These are phyloP conservation scores for Funneliformis caledonium DNA, from an alignment of 371 early-diverging fungal species.

Conservation along the genomic window DNA sequence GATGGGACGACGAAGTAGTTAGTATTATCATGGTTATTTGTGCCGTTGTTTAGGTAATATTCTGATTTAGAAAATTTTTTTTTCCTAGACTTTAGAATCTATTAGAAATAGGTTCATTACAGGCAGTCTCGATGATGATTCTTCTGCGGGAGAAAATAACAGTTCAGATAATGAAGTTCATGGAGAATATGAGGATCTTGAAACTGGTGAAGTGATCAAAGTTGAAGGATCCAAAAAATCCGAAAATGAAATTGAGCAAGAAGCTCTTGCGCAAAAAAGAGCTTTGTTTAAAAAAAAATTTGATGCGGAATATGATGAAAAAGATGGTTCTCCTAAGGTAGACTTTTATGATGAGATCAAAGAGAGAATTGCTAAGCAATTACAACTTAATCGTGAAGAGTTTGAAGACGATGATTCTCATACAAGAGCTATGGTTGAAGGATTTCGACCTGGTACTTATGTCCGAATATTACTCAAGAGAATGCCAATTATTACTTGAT, in stretches of 20 bases:
- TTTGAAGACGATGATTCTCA: slow-evolving; percentile 83
- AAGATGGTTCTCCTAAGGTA: slow-evolving; percentile 71
- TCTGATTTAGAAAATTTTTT: not conserved
- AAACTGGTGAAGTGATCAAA: slow-evolving; percentile 58
- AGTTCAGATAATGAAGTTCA: slow-evolving; percentile 66
- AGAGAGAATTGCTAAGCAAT: slow-evolving; percentile 83
- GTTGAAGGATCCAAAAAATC: slow-evolving; percentile 50
- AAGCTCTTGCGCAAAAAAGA: slow-evolving; percentile 81
- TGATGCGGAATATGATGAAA: slow-evolving; percentile 86
- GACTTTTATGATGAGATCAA: slow-evolving; percentile 91
- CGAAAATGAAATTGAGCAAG: slow-evolving; percentile 50
- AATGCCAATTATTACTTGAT: slow-evolving; percentile 73
- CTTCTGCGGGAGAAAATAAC: slow-evolving; percentile 48
- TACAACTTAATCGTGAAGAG: slow-evolving; percentile 78
- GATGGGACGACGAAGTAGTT: slow-evolving; percentile 76
- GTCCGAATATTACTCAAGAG: slow-evolving; percentile 86
- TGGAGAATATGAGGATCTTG: slow-evolving; percentile 94
- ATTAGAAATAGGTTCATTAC: slow-evolving; percentile 86
- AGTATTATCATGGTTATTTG: not conserved
- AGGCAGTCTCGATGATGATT: slow-evolving; percentile 61
- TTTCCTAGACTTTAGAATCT: slow-evolving; percentile 60
- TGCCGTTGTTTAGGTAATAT: not conserved
- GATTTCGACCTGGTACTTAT: slow-evolving; percentile 91
- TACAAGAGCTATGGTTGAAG: slow-evolving; percentile 80
- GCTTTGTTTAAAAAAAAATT: slow-evolving; percentile 91